phyloP scores from a whole-genome alignment of 164 flowering plant species.

The Dillenia suffruticosa region DNA sequence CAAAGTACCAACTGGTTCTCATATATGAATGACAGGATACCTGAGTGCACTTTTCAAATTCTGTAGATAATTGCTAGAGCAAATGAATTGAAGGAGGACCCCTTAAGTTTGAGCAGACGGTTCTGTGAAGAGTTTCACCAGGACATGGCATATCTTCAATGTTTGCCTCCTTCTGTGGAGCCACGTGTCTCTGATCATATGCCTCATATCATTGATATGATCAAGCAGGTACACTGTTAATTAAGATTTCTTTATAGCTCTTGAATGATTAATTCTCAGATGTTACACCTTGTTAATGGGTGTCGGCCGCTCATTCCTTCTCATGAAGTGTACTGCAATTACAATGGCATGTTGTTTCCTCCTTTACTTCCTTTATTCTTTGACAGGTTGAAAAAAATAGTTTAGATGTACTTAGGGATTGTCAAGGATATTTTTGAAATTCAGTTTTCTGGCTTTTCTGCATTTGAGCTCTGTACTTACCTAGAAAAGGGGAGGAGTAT shows the following conservation, averaged over 20 bases:
- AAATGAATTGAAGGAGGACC: conserved; percentile 80
- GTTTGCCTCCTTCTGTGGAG: conserved; percentile 79
- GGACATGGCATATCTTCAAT: conserved; percentile 75
- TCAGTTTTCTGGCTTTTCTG: too few species aligned
- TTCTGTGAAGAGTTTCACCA: conserved; percentile 76
- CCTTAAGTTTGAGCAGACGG: conserved; percentile 77
- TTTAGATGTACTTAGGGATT: too few species aligned
- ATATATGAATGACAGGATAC: conserved; percentile 47
- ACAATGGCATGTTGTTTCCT: too few species aligned
- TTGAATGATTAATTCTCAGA: too few species aligned
- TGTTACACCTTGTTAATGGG: too few species aligned
- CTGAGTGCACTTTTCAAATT: conserved; percentile 60
- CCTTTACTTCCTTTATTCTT: too few species aligned
- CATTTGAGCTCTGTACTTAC: too few species aligned
- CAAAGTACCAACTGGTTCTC: conserved; percentile 28
- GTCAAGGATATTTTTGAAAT: too few species aligned
- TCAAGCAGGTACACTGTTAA: conserved; percentile 49
- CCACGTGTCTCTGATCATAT: conserved; percentile 96
- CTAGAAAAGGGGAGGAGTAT: too few species aligned
- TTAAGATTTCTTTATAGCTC: neutral
- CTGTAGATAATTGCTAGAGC: conserved; percentile 94
- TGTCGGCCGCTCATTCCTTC: too few species aligned
- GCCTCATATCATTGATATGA: conserved; percentile 88
- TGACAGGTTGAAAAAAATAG: too few species aligned
- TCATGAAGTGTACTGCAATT: too few species aligned